These are phyloP conservation scores for Geotrichum candidum DNA, from an alignment of 1,139 yeast species.

Conservation along the genomic window DNA sequence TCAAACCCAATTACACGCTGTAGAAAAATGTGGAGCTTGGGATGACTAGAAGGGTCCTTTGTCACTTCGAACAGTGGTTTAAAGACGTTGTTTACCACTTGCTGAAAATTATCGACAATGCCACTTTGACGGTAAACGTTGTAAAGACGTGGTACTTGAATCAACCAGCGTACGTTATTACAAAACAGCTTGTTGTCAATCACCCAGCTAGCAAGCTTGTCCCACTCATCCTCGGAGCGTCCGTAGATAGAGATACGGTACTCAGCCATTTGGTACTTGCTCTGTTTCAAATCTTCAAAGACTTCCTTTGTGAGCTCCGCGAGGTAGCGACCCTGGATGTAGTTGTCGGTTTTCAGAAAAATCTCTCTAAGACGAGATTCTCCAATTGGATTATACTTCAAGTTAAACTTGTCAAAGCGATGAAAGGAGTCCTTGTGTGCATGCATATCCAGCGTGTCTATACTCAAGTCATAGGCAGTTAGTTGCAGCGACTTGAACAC, in stretches of 20 bases:
- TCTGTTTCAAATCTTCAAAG: constrained; percentile 80
- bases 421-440: constrained; percentile 98
- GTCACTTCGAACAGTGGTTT: constrained; percentile 89
- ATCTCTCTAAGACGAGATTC: constrained; percentile 95
- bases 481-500: constrained; percentile 87
- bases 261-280: constrained; percentile 96
- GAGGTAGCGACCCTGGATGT: constrained; percentile 76
- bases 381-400: constrained; percentile 96
- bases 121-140: constrained; percentile 79
- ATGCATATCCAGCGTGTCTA: constrained; percentile 98
- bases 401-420: constrained; percentile 92
- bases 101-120: constrained; percentile 64
- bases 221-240: constrained; percentile 87
- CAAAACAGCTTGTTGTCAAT: constrained; percentile 86
- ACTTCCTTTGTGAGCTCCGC: constrained; percentile 95
- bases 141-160: constrained; percentile 90
- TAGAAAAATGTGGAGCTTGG: constrained; percentile 78
- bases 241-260: constrained; percentile 94
- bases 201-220: constrained; percentile 89
- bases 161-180: constrained; percentile 93
- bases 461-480: constrained; percentile 89
- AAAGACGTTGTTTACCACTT: constrained; percentile 71
- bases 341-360: constrained; percentile 91
- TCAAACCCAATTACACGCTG: constrained; percentile 97
- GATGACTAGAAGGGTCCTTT: constrained; percentile 74